These are phyloP conservation scores for Anthoceros angustus DNA, from an alignment of 225 moss, liverwort and hornwort species.

Conservation along the genomic window DNA sequence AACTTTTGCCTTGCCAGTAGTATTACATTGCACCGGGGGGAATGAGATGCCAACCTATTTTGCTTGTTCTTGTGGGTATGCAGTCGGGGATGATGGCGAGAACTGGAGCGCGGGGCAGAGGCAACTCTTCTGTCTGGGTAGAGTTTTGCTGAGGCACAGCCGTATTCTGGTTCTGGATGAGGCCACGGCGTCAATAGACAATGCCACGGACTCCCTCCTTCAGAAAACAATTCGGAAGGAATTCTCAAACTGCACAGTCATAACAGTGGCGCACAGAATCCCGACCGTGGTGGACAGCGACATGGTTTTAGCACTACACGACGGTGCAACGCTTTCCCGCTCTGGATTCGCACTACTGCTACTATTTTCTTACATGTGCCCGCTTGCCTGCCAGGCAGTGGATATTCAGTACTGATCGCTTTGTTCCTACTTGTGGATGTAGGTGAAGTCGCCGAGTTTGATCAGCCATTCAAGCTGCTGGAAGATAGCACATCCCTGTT, in stretches of 20 bases:
- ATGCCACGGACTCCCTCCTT: slow-evolving; percentile 41
- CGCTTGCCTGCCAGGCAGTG: neutral
- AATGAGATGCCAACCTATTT: neutral
- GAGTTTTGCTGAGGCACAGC: slow-evolving; percentile 35
- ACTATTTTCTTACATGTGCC: neutral
- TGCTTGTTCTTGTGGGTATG: neutral
- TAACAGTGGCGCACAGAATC: slow-evolving; percentile 50
- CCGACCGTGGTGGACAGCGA: slow-evolving; percentile 49
- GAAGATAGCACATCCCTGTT: slow-evolving; percentile 31
- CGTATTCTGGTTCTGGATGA: slow-evolving; percentile 43
- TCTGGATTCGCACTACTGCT: neutral
- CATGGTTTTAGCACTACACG: slow-evolving; percentile 35
- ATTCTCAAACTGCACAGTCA: slow-evolving; percentile 34
- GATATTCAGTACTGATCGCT: neutral
- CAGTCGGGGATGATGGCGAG: slow-evolving; percentile 44
- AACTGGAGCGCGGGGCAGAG: slow-evolving; percentile 58
- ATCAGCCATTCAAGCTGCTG: slow-evolving; percentile 36
- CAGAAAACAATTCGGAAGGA: slow-evolving; percentile 31
- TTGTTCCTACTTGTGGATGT: neutral
- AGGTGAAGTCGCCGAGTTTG: slow-evolving; percentile 45
- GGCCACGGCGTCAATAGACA: slow-evolving; percentile 53
- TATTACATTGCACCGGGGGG: neutral
- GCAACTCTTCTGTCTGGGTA: slow-evolving; percentile 46
- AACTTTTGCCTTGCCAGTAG: neutral
- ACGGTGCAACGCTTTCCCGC: slow-evolving; percentile 16